A percentile compares a stretch with the other conserved stretches of the same genome.
Conservation (phyloP, 1,284 basidiomycete genomes). For the Schizophyllum commune region DNA sequence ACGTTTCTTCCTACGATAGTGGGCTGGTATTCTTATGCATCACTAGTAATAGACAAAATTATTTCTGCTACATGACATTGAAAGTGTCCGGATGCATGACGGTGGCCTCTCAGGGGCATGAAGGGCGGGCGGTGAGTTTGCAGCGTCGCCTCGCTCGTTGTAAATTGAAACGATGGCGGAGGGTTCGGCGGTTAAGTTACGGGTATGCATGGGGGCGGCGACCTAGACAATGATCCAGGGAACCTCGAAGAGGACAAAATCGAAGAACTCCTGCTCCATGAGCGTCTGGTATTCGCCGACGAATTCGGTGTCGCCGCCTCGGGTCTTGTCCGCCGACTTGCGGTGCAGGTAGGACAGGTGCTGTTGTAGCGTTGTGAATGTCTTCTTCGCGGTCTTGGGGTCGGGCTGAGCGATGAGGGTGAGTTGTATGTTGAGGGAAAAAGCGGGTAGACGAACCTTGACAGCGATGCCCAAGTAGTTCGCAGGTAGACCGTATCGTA, state of each 20-base stretch:
- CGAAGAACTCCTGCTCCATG: slow-evolving; percentile 91
- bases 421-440: not conserved
- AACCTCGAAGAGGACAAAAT: slow-evolving; percentile 86
- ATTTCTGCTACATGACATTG: slow-evolving; percentile 5
- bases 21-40: slow-evolving; percentile 49
- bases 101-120: too few relatives aligned
- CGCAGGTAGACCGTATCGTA: slow-evolving; percentile 93
- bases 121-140: too few relatives aligned
- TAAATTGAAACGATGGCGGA: too few relatives aligned
- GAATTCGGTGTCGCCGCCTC: slow-evolving; percentile 52
- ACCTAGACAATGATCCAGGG: slow-evolving; percentile 67
- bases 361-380: slow-evolving; percentile 63
- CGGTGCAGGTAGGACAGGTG: slow-evolving; percentile 80
- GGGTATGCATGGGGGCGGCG: not conserved
- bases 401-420: slow-evolving; percentile 60
- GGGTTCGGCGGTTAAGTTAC: too few relatives aligned
- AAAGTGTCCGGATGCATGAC: too few relatives aligned
- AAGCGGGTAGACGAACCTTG: slow-evolving; percentile 47
- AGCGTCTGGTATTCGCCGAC: slow-evolving; percentile 85
- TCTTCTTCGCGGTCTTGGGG: slow-evolving; percentile 76
- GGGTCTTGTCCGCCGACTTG: slow-evolving; percentile 35
- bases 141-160: too few relatives aligned
- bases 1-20: slow-evolving; percentile 36
- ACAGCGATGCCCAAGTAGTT: slow-evolving; percentile 81
- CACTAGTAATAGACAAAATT: slow-evolving; percentile 26